Conservation (phyloP, 345 rosid species). For the Psidium guajava region DNA sequence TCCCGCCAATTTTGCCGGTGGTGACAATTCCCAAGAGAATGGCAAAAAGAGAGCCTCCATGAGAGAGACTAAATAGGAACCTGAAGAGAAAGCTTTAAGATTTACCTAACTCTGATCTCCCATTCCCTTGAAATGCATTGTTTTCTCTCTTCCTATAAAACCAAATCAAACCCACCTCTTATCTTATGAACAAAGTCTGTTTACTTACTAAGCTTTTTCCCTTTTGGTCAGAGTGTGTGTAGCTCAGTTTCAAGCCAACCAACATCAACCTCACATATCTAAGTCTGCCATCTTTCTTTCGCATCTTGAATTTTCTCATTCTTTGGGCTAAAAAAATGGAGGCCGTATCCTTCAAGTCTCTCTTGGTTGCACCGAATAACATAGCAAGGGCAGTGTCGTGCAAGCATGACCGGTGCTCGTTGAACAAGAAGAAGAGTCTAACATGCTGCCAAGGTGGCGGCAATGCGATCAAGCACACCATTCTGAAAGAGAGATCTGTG, state of each 20-base stretch:
- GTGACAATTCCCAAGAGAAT: background rate
- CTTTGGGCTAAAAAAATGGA: constrained; percentile 40
- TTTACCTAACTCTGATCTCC: constrained; percentile 27
- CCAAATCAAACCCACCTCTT: constrained; percentile 30
- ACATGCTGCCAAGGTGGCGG: constrained; percentile 45
- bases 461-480: constrained; percentile 18
- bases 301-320: constrained; percentile 11
- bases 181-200: constrained; percentile 19
- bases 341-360: constrained; percentile 53
- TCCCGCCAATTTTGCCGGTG: constrained; percentile 21
- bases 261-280: constrained; percentile 27
- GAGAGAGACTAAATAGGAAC: background rate
- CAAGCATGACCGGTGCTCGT: background rate
- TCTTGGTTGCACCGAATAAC: constrained; percentile 23
- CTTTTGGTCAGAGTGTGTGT: constrained; percentile 5
- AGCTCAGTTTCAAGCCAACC: constrained; percentile 31
- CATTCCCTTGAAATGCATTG: background rate
- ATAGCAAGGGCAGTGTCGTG: background rate
- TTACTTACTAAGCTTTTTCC: constrained; percentile 36
- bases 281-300: constrained; percentile 10
- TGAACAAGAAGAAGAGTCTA: background rate
- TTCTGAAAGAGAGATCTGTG: background rate
- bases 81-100: background rate
- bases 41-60: constrained; percentile 32
- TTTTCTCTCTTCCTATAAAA: constrained; percentile 20